Evolutionary conservation across 305 asterid genomes (phyloP), one percentile per base, ranked within the genome.

Genomic region (Fraxinus ornus): DNA sequence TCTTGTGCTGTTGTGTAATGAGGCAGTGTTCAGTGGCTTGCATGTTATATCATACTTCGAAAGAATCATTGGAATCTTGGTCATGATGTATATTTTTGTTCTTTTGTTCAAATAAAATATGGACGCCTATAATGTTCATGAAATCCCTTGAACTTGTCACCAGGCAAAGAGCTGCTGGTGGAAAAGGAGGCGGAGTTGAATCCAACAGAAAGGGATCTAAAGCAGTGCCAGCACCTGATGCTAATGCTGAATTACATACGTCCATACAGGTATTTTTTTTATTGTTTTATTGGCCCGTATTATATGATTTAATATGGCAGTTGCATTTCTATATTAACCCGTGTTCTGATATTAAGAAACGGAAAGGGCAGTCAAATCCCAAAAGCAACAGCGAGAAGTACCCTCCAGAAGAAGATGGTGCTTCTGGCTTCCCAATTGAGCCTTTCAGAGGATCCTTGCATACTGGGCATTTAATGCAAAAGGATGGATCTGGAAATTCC

Each of bases 161-260:
- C 86, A 92, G 97, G 85, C 92, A 89, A 86, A 90, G 84, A 76
- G 90, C 88, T 35, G 91, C 90, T 44, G 89, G 87, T 60, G 85
- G 87, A 81, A 89, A 89, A 82, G 91, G 92, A 49, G 81, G 88
- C 24, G 91, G 85, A 74, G 62, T 81, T 7, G 93, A 90, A 70
- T 83, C 93, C 72, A 78, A 83, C 62, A 87, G 87, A 83, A 91
- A 84, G 88, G 86, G 81, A 39, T 93, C 93, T 62, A 90, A 84
- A 88, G 97, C 91, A 32, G 86, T 88, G 85, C 92, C 91, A 4
- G 93, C 94, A 76, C 95, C 92, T 76, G 89, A 88, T 76, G 95
- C 93, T 81, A 93, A 92, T 88, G 94, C 94, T 66, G 97, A 92
- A 87, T 84, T 92, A 78, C 91, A 82, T 74, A 79, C 85, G 13